Evolutionary conservation across 225 moss, liverwort and hornwort species (phyloP).

Genomic region (Rhytidiadelphus loreus): DNA sequence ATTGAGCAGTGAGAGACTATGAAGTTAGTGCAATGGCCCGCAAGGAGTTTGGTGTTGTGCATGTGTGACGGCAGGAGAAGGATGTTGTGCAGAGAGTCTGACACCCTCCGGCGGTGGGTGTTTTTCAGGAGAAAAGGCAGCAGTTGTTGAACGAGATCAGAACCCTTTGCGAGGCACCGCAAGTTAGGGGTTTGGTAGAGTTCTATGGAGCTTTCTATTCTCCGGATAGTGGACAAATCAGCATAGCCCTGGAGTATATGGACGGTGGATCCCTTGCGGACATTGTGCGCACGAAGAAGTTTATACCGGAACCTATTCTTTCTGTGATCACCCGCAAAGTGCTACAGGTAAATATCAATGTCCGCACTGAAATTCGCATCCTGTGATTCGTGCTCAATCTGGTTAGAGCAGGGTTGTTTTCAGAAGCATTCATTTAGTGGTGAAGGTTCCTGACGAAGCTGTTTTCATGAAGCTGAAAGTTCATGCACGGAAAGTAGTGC

Average conservation of each 20-base stretch:
- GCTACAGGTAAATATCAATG: constrained; percentile 37
- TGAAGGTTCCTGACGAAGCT: neutral
- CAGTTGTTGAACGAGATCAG: constrained; percentile 98
- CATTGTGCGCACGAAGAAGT: constrained; percentile 91
- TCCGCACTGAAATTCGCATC: neutral
- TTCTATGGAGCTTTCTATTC: constrained; percentile 99
- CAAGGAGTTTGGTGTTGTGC: neutral
- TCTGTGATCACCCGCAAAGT: constrained; percentile 96
- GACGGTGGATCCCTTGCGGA: constrained; percentile 98
- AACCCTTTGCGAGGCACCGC: constrained; percentile 93
- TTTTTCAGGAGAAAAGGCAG: constrained; percentile 88
- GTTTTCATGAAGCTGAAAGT: neutral
- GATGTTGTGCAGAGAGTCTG: neutral
- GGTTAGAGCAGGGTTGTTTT: neutral
- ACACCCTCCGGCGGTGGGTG: neutral
- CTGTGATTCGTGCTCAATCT: neutral
- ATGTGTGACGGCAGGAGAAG: neutral
- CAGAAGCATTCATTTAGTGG: neutral
- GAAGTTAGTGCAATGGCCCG: neutral
- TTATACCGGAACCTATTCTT: constrained; percentile 94
- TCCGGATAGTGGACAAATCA: constrained; percentile 97
- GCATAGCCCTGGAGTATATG: constrained; percentile 99
- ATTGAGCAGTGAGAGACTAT: neutral
- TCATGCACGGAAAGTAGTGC: neutral
- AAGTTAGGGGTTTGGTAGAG: constrained; percentile 85